Conservation (phyloP, 2,329 filamentous ascomycete genomes). For the Talaromyces verruculosus region DNA sequence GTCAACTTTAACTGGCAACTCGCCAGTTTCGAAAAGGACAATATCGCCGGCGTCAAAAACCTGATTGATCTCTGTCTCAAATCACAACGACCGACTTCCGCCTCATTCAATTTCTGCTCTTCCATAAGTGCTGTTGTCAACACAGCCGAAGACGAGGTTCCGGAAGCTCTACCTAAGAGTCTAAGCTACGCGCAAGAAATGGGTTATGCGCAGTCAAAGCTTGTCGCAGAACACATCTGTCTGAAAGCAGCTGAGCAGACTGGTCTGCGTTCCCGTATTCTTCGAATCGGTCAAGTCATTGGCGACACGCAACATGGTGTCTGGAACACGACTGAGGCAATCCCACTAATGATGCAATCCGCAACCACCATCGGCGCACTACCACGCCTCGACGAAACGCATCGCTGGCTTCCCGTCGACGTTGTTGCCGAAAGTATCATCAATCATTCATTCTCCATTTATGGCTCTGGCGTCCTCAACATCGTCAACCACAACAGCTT, state of each 20-base stretch:
- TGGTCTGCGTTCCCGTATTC: conserved; percentile 37
- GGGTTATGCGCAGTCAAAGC: conserved; percentile 49
- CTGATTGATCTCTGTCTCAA: conserved; percentile 41
- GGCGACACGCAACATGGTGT: conserved; percentile 50
- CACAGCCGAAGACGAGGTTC: conserved; percentile 33
- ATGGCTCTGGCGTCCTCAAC: conserved; percentile 17
- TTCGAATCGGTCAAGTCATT: conserved; percentile 55
- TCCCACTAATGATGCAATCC: conserved; percentile 54
- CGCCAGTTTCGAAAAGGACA: conserved; percentile 55
- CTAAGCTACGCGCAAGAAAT: conserved; percentile 43
- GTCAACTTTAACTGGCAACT: conserved; percentile 64
- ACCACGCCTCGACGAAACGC: conserved; percentile 48
- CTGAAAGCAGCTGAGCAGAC: conserved; percentile 34
- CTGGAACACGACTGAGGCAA: conserved; percentile 56
- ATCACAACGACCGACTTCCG: conserved; percentile 30
- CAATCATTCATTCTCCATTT: conserved; percentile 32
- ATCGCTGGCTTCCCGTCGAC: conserved; percentile 49
- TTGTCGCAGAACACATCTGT: conserved; percentile 44
- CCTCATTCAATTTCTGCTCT: conserved; percentile 53
- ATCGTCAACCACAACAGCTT: conserved; percentile 19
- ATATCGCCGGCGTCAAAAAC: conserved; percentile 52
- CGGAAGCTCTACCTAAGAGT: conserved; percentile 38
- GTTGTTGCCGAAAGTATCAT: conserved; percentile 40
- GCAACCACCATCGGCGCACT: conserved; percentile 47
- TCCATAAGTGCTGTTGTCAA: conserved; percentile 49